These are phyloP conservation scores for Macadamia integrifolia DNA, from an alignment of 164 flowering plant species.

Conservation along the genomic window DNA sequence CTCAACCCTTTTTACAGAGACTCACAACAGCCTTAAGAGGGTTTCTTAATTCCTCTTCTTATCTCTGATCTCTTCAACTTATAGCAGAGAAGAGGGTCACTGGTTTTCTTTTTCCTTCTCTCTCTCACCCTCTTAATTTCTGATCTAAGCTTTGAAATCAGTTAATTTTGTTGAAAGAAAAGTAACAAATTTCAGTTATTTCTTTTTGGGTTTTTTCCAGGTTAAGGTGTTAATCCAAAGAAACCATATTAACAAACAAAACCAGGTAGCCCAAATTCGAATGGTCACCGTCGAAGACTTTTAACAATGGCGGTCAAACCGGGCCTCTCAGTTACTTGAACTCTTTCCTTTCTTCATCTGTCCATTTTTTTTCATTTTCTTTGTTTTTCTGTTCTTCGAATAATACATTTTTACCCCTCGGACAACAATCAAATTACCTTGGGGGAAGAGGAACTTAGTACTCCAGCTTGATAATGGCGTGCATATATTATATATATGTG, in stretches of 20 bases:
- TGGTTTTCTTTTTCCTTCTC: background rate
- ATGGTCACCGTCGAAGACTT: background rate
- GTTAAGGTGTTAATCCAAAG: background rate
- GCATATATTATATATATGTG: too few species aligned
- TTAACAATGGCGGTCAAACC: background rate
- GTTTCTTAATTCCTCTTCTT: background rate
- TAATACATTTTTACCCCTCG: too few species aligned
- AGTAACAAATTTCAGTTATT: background rate
- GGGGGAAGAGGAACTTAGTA: too few species aligned
- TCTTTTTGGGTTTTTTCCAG: background rate
- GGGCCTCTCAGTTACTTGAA: background rate
- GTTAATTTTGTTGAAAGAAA: background rate
- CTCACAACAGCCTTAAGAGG: too few species aligned
- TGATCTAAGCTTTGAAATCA: background rate
- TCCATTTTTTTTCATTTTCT: background rate
- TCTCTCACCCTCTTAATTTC: background rate
- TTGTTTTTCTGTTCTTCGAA: background rate
- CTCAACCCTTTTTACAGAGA: too few species aligned
- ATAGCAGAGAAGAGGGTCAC: background rate
- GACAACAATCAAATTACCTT: too few species aligned
- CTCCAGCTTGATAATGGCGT: too few species aligned
- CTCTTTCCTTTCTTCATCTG: too few species aligned
- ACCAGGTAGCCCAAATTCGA: background rate
- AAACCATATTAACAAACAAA: background rate
- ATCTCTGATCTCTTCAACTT: background rate